Conservation (phyloP, 1,284 basidiomycete species). For the Ganoderma sp. region DNA sequence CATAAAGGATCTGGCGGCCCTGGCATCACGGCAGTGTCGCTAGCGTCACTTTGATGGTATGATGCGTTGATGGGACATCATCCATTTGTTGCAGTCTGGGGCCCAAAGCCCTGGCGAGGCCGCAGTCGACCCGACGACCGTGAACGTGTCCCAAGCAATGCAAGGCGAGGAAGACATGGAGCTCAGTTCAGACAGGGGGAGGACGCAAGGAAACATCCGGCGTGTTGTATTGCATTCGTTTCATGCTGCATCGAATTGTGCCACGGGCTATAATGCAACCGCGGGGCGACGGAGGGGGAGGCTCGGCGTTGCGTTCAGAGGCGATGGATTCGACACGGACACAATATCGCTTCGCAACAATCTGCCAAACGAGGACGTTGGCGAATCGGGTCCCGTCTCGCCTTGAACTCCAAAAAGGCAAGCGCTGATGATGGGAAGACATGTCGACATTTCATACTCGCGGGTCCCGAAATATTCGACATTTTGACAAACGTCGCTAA, state of each 20-base stretch:
- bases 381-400: constrained; percentile 30
- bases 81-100: constrained; percentile 26
- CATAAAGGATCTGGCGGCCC: constrained; percentile 10
- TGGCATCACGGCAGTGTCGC: constrained; percentile 25
- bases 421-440: constrained; percentile 28
- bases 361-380: constrained; percentile 31
- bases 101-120: constrained; percentile 23
- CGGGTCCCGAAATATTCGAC: constrained; percentile 25
- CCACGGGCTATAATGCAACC: constrained; percentile 9
- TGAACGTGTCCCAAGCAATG: constrained; percentile 5
- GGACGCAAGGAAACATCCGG: background rate
- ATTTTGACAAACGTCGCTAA: constrained; percentile 32
- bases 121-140: constrained; percentile 20
- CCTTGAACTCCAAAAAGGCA: constrained; percentile 26
- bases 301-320: constrained; percentile 15
- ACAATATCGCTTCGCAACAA: constrained; percentile 33
- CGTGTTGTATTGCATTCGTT: constrained; percentile 18
- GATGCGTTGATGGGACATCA: constrained; percentile 34
- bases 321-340: constrained; percentile 25
- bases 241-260: constrained; percentile 12
- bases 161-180: constrained; percentile 4
- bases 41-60: constrained; percentile 27
- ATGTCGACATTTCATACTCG: constrained; percentile 23
- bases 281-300: constrained; percentile 13
- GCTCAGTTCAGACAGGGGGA: background rate